phyloP scores from a whole-genome alignment of 306 rosid species.

The Coriaria nepalensis region DNA sequence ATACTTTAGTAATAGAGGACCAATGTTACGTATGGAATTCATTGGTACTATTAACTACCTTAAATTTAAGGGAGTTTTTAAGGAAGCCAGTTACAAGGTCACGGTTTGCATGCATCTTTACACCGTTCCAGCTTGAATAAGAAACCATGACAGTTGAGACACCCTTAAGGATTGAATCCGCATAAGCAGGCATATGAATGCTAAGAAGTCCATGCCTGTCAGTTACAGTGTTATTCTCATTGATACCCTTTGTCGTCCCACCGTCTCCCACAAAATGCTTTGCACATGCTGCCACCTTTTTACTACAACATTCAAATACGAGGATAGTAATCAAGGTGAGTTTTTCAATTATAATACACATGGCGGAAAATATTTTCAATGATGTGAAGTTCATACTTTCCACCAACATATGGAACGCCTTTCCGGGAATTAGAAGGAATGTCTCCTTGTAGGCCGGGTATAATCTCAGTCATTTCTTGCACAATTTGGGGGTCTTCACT shows the following conservation, averaged over 20 bases:
- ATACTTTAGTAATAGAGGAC: background rate
- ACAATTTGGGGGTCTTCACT: constrained; percentile 82
- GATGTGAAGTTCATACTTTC: constrained; percentile 45
- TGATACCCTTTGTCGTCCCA: constrained; percentile 68
- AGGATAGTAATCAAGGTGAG: background rate
- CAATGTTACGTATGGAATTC: constrained; percentile 3
- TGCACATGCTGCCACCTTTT: constrained; percentile 91
- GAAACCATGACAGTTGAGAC: constrained; percentile 82
- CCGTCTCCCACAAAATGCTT: constrained; percentile 98
- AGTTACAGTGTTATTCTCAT: constrained; percentile 62
- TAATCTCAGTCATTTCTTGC: constrained; percentile 67
- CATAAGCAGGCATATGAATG: constrained; percentile 92
- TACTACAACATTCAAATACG: constrained; percentile 25
- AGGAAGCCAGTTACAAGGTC: constrained; percentile 59
- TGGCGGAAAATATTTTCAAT: background rate
- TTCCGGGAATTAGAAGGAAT: constrained; percentile 45
- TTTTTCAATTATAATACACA: background rate
- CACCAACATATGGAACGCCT: constrained; percentile 73
- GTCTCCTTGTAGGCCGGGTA: constrained; percentile 82
- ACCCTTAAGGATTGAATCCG: constrained; percentile 74
- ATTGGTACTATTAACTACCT: constrained; percentile 46
- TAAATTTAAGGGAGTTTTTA: constrained; percentile 73
- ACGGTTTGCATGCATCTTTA: constrained; percentile 81
- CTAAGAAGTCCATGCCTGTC: constrained; percentile 64
- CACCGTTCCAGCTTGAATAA: constrained; percentile 94